Evolutionary conservation across 1,284 basidiomycete species (phyloP).

Genomic region (Ceratobasidium sp.): DNA sequence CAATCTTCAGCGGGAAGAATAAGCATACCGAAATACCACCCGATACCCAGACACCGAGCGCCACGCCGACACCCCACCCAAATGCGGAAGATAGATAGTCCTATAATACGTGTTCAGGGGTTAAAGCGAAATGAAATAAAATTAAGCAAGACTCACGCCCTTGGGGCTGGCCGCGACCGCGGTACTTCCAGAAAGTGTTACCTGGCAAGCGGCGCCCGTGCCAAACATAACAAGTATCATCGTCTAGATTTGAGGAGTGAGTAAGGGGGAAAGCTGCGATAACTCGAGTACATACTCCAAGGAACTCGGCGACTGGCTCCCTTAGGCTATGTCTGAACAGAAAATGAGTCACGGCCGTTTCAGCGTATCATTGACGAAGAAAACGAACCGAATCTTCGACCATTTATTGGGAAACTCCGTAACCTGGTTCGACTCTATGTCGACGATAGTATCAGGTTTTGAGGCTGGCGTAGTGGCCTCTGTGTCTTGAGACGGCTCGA

Average conservation of each 20-base stretch:
- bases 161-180: slow-evolving; percentile 39
- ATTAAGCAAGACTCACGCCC: slow-evolving; percentile 33
- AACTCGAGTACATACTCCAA: slow-evolving; percentile 60
- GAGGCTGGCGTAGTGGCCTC: neutral
- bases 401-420: slow-evolving; percentile 37
- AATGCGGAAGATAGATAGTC: slow-evolving; percentile 42
- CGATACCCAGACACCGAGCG: slow-evolving; percentile 34
- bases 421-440: neutral
- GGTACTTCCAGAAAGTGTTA: slow-evolving; percentile 37
- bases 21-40: slow-evolving; percentile 30
- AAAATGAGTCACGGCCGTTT: neutral
- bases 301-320: slow-evolving; percentile 77
- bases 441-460: neutral
- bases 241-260: slow-evolving; percentile 7
- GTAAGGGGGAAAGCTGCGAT: neutral
- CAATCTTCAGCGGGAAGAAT: too few species aligned
- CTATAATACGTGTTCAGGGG: slow-evolving; percentile 11
- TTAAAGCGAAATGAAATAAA: neutral
- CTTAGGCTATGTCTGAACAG: slow-evolving; percentile 57
- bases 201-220: slow-evolving; percentile 48
- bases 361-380: neutral
- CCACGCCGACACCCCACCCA: slow-evolving; percentile 14
- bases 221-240: slow-evolving; percentile 49
- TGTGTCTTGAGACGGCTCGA: neutral
- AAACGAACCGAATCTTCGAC: slow-evolving; percentile 30